phyloP scores from a whole-genome alignment of 2,329 filamentous ascomycete species.

The Chaetomium olivaceum region DNA sequence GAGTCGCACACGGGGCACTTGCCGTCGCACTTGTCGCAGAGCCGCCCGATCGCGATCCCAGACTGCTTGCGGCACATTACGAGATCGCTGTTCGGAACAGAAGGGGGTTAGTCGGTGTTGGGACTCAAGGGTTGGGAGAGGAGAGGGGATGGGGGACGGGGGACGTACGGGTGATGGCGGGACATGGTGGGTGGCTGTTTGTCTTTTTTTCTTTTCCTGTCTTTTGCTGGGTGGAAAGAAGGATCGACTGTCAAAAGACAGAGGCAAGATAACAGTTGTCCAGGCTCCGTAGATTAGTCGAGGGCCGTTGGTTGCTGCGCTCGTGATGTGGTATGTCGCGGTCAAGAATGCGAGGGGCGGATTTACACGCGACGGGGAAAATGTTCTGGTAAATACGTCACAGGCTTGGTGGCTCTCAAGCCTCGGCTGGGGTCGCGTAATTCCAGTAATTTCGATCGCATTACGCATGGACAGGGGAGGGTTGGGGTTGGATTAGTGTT shows the following conservation, averaged over 20 bases:
- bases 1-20: constrained; percentile 99
- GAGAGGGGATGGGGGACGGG: constrained; percentile 9
- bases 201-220: background rate
- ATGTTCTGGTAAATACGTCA: constrained; percentile 19
- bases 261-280: background rate
- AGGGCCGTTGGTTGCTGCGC: background rate
- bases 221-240: background rate
- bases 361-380: constrained; percentile 21
- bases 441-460: constrained; percentile 13
- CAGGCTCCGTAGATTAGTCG: background rate
- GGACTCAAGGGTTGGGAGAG: constrained; percentile 13
- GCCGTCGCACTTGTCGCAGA: constrained; percentile 99
- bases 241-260: background rate
- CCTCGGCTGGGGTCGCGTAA: constrained; percentile 13
- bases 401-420: background rate
- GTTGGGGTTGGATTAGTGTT: constrained; percentile 13
- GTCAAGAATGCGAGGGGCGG: background rate
- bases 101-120: constrained; percentile 34
- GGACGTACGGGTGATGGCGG: constrained; percentile 83
- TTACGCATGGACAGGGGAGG: background rate
- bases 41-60: constrained; percentile 94
- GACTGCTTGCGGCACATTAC: constrained; percentile 99
- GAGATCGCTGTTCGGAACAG: constrained; percentile 66
- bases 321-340: constrained; percentile 1
- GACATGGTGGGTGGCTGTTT: constrained; percentile 62